Percentiles rank a stretch among this genome's conserved stretches.
Conservation (phyloP, 1,284 basidiomycete genomes). For the Chalciporus sp. region DNA sequence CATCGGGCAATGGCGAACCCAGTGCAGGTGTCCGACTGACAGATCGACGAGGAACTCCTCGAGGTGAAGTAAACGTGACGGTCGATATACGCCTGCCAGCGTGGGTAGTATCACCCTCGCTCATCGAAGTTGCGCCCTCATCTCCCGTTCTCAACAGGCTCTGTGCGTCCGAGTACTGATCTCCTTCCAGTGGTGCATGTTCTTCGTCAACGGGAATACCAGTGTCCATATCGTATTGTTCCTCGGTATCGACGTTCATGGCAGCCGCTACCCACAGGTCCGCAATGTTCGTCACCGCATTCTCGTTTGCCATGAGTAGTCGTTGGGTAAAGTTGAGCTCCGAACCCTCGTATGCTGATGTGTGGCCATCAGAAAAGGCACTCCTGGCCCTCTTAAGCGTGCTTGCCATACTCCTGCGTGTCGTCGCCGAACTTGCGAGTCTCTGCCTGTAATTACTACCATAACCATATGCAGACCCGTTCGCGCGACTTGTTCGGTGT, state of each 20-base stretch:
- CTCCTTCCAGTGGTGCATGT: slow-evolving; percentile 15
- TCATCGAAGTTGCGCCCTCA: slow-evolving; percentile 19
- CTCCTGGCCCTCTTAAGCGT: slow-evolving; percentile 51
- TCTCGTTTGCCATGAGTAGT: slow-evolving; percentile 89
- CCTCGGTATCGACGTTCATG: slow-evolving; percentile 74
- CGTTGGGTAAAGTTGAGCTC: slow-evolving; percentile 87
- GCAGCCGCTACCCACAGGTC: slow-evolving; percentile 94
- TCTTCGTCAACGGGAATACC: slow-evolving; percentile 25
- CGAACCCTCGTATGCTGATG: slow-evolving; percentile 40
- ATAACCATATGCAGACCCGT: slow-evolving; percentile 83
- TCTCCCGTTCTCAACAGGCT: slow-evolving; percentile 29
- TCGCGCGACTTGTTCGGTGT: slow-evolving; percentile 55
- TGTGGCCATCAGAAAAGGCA: slow-evolving; percentile 44
- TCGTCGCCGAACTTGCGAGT: slow-evolving; percentile 36
- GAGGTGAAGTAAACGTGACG: slow-evolving; percentile 12
- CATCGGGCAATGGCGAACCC: slow-evolving; percentile 24
- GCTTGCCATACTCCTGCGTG: slow-evolving; percentile 46
- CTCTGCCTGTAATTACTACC: slow-evolving; percentile 54
- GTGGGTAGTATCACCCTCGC: slow-evolving; percentile 10
- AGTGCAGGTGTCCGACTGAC: slow-evolving; percentile 35
- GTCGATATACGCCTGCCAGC: slow-evolving; percentile 18
- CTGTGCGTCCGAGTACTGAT: slow-evolving; percentile 37
- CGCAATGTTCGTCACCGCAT: slow-evolving; percentile 85
- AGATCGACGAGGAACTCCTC: slow-evolving; percentile 21
- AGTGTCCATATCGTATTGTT: slow-evolving; percentile 34